Conservation (phyloP, 1,284 basidiomycete species). For the Ganoderma sinense region DNA sequence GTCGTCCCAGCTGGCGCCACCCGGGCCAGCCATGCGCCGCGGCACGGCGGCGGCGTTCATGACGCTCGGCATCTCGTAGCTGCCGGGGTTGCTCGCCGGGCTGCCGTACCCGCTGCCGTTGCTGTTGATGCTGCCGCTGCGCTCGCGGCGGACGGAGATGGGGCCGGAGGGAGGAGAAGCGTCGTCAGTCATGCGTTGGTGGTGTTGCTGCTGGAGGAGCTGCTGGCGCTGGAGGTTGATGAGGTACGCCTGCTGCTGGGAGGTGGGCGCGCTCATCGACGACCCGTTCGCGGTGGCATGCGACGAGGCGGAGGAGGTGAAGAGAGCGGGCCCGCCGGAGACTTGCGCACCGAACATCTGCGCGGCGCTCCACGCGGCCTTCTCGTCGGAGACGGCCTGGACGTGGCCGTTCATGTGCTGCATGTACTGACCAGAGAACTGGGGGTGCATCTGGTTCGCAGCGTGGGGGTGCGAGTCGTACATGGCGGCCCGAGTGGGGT, state of each 20-base stretch:
- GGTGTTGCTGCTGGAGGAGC: slow-evolving; percentile 24
- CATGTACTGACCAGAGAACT: slow-evolving; percentile 35
- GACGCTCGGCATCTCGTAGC: slow-evolving; percentile 47
- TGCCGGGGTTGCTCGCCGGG: slow-evolving; percentile 39
- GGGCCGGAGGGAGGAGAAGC: slow-evolving; percentile 46
- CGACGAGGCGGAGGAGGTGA: slow-evolving; percentile 45
- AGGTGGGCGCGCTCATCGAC: slow-evolving; percentile 28
- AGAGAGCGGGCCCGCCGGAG: slow-evolving; percentile 40
- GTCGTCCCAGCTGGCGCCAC: slow-evolving; percentile 41
- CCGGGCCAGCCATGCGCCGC: slow-evolving; percentile 33
- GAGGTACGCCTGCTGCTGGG: slow-evolving; percentile 41
- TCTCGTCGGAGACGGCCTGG: slow-evolving; percentile 30
- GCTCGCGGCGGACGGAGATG: slow-evolving; percentile 38
- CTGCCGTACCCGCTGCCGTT: slow-evolving; percentile 45
- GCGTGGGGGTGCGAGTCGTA: slow-evolving; percentile 40
- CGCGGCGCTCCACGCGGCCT: slow-evolving; percentile 34
- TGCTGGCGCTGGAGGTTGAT: slow-evolving; percentile 45
- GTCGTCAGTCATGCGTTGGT: slow-evolving; percentile 43
- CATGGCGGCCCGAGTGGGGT: slow-evolving; percentile 44
- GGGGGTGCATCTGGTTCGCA: slow-evolving; percentile 26
- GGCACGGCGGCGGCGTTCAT: slow-evolving; percentile 36
- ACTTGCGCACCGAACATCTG: slow-evolving; percentile 41
- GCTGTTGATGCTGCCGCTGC: slow-evolving; percentile 49
- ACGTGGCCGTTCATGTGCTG: slow-evolving; percentile 29
- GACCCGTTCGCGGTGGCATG: slow-evolving; percentile 34